Evolutionary conservation across 345 rosid species (phyloP), one percentile per base, ranked within the genome.

Genomic region (Aethionema arabicum): DNA sequence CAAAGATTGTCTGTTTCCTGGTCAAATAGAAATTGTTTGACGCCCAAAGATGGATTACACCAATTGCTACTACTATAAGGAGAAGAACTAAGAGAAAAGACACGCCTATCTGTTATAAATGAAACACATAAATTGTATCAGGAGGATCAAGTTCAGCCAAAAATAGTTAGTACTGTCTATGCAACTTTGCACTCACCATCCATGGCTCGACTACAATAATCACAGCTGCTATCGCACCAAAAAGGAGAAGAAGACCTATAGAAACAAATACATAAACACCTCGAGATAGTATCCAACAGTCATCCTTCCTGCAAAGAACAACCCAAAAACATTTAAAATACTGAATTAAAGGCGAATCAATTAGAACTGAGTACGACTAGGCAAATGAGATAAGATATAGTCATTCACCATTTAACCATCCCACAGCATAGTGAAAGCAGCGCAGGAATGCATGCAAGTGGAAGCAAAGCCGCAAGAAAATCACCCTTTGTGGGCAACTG

Each of bases 1-100:
- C 98, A 68, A 82, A 68, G 58, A 85, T 73, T 85, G 82, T 95
- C 70, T 95, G 96, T 36, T 66, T 80, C 82, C 99, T 78, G 31
- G 99, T 88, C 81, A 95, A 74, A 72, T 95, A 95, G 84, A 95
- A 90, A 82, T 88, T 95, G 82, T 95, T 95, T 58, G 99, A 90
- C 52, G 98, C 96, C 99, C 99, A 95, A 38, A 86, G 92, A 68
- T 90, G 95, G 67, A 85, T 83, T 70, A 90, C 96, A 70, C 91
- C 95, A 67, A 88, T 90, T 38, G 99, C 90, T 57, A 95, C 89
- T 57, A 88, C 95, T 43, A 90, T 79, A 66, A 88, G 80, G 67
- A 95, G 88, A 60, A 95, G 87, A 77, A 95, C 77, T 61, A 95
- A 80, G 43, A 95, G 95, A 70, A 90, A 90, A 6, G 99, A 84